Base-by-base conservation (phyloP, 164 flowering plant genomes). In the Magnolia sinica region DNA sequence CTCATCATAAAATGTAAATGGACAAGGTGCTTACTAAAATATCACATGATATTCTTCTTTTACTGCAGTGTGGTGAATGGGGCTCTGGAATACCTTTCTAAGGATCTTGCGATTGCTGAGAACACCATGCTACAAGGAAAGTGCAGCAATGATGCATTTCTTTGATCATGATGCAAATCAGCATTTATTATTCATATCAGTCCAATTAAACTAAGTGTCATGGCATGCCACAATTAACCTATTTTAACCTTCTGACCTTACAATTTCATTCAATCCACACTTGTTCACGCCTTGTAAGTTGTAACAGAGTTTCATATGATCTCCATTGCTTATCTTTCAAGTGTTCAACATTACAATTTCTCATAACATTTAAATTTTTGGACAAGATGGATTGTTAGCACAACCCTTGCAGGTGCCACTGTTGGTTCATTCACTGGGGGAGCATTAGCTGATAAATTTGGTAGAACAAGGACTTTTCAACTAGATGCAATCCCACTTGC, bases 371-470 rank as follows among this genome's bases (percentile, higher is more conserved):
- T 49, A 20, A n/a, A 27, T 5, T 76, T 76, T 72, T 84, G 69
- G 50, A 66, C 73, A 96, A 98, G 99, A 76, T 96, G 98, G 99
- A 77, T 96, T 84, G 99, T 96, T 51, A 94, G 99, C 84, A 74
- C 93, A 50, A 85, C 86, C 65, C 95, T 96, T 74, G 98, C 98
- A 52, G 99, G 99, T 77, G 99, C 98, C 29, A 90, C 98, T 69
- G 83, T 94, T 78, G 99, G 99, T 76, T 92, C 98, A 73, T 96
- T 96, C 77, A 92, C 97, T 78, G 99, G 98, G 45, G 98, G 99
- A 71, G 49, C 96, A 76, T 85, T 96, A 87, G 99, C 99, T 73
- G 99, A 96, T 82, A 91, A 92, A 79, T 91, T 96, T 82, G 99
- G 99, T 73, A 87, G 99, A 82, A 94, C 95, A 83, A 87, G 86